Evolutionary conservation across 2,329 filamentous ascomycete genomes (phyloP).

Genomic region (Sporothrix phasma): DNA sequence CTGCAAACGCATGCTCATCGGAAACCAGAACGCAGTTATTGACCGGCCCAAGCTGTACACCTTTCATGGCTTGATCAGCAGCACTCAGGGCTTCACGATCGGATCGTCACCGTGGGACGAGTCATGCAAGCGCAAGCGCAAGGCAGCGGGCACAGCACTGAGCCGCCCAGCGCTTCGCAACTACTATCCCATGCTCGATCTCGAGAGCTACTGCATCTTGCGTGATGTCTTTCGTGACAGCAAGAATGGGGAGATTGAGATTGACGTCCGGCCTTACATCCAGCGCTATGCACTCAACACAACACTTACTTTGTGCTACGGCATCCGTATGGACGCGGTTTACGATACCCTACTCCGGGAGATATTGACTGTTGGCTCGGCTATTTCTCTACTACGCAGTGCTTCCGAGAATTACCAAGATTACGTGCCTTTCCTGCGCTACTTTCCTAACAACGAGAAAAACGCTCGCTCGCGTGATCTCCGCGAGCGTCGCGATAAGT

Average conservation of each 20-base stretch:
- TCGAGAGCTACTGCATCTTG: slow-evolving; percentile 63
- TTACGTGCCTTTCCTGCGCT: slow-evolving; percentile 42
- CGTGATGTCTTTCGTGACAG: slow-evolving; percentile 60
- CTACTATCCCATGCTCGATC: slow-evolving; percentile 74
- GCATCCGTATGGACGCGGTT: slow-evolving; percentile 53
- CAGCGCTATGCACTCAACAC: slow-evolving; percentile 70
- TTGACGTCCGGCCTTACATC: slow-evolving; percentile 65
- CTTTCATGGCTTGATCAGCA: slow-evolving; percentile 70
- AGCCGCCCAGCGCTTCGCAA: slow-evolving; percentile 60
- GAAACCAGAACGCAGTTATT: slow-evolving; percentile 66
- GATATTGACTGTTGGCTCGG: slow-evolving; percentile 65
- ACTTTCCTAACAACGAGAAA: slow-evolving; percentile 38
- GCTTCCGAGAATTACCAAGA: slow-evolving; percentile 67
- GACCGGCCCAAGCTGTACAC: slow-evolving; percentile 72
- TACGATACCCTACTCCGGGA: slow-evolving; percentile 53
- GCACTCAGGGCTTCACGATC: slow-evolving; percentile 70
- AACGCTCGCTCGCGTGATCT: slow-evolving; percentile 52
- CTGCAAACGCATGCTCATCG: slow-evolving; percentile 66
- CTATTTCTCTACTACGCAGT: slow-evolving; percentile 64
- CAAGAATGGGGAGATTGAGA: slow-evolving; percentile 32
- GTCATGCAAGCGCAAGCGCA: slow-evolving; percentile 65
- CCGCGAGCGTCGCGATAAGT: slow-evolving; percentile 32
- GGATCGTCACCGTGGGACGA: slow-evolving; percentile 79
- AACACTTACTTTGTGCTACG: slow-evolving; percentile 69
- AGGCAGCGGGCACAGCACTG: slow-evolving; percentile 67